Evolutionary conservation across 306 rosid species (phyloP).

Genomic region (Hylodesmum podocarpum): DNA sequence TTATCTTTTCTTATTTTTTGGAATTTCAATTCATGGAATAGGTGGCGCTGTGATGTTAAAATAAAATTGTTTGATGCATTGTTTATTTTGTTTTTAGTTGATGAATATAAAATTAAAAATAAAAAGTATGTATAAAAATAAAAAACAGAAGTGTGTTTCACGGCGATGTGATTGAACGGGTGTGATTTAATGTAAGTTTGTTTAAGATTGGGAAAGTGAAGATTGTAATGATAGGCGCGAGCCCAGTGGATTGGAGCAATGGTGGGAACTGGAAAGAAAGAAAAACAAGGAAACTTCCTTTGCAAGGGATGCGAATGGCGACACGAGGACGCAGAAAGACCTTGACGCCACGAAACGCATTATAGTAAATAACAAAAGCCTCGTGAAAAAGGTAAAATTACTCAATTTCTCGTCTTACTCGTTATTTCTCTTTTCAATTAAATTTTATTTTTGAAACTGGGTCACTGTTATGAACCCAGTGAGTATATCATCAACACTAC

Average conservation of each 20-base stretch:
- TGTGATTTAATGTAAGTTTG: not conserved
- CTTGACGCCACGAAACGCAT: too few species aligned
- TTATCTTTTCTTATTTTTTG: not conserved
- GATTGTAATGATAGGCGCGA: not conserved
- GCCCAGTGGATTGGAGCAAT: constrained; percentile 3
- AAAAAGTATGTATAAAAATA: not conserved
- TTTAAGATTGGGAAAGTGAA: not conserved
- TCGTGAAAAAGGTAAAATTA: too few species aligned
- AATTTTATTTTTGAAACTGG: too few species aligned
- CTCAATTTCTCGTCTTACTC: too few species aligned
- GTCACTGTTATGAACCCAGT: too few species aligned
- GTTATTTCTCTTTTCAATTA: too few species aligned
- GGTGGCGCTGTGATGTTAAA: not conserved
- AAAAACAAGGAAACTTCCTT: constrained; percentile 23
- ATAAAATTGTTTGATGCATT: not conserved
- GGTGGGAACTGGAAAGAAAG: not conserved
- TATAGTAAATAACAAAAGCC: too few species aligned
- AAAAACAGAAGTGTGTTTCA: not conserved
- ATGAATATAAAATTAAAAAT: not conserved
- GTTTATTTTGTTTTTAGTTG: not conserved
- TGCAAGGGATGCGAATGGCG: not conserved
- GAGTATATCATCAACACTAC: too few species aligned
- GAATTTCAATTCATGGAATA: not conserved
- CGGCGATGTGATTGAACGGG: not conserved
- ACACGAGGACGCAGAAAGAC: not conserved